Percentiles rank a stretch among this genome's conserved stretches.
Conservation (phyloP, 2,329 filamentous ascomycete genomes). For the Fusarium marasasianum region DNA sequence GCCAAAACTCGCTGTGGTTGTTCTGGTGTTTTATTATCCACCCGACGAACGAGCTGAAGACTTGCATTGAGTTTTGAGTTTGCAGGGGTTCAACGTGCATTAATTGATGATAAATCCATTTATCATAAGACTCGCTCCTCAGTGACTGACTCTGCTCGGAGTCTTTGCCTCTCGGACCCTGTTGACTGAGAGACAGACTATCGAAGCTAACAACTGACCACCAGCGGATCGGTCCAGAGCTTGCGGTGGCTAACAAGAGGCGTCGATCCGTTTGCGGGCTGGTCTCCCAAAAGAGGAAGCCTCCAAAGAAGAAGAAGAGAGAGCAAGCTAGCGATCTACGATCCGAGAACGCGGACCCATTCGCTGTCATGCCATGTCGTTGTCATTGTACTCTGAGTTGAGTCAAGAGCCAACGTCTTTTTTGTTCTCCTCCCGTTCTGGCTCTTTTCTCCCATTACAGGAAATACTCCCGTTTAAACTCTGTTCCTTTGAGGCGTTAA, state of each 20-base stretch:
- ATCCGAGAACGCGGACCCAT: constrained; percentile 9
- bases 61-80: neutral
- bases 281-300: constrained; percentile 9
- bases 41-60: neutral
- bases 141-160: neutral
- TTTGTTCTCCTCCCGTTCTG: neutral
- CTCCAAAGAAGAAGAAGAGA: neutral
- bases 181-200: constrained; percentile 28
- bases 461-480: neutral
- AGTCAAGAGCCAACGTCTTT: constrained; percentile 1
- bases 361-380: neutral
- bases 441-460: neutral
- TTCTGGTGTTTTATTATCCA: neutral
- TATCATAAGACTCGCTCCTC: neutral
- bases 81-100: neutral
- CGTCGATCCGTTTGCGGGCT: constrained; percentile 22
- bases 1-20: neutral
- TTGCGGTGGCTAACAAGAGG: constrained; percentile 21
- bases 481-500: neutral
- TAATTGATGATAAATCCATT: neutral
- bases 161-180: constrained; percentile 24
- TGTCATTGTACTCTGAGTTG: neutral
- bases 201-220: constrained; percentile 31
- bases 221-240: constrained; percentile 33
- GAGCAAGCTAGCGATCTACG: constrained; percentile 1